phyloP scores from a whole-genome alignment of 2,329 filamentous ascomycete species.

The Aureobasidium sp. region DNA sequence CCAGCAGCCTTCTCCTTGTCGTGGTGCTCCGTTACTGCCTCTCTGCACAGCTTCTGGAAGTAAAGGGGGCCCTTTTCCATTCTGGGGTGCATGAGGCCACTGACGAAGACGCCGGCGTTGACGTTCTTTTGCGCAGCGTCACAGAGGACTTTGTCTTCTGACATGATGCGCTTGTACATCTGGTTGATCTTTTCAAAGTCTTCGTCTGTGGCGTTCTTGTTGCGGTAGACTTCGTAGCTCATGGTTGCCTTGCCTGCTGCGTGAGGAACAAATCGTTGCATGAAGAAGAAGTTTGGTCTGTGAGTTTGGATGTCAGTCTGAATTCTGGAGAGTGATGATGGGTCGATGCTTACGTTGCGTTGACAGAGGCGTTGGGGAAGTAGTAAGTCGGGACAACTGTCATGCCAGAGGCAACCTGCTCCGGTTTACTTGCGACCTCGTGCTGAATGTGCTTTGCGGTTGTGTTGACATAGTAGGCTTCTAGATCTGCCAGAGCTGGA shows the following conservation, averaged over 20 bases:
- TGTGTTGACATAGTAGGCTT: conserved; percentile 45
- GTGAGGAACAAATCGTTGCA: conserved; percentile 52
- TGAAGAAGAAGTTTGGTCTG: conserved; percentile 53
- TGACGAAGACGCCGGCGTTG: conserved; percentile 52
- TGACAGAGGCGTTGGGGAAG: conserved; percentile 44
- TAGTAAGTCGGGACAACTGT: conserved; percentile 40
- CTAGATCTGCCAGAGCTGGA: conserved; percentile 47
- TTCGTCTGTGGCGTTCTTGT: conserved; percentile 50
- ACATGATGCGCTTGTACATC: conserved; percentile 56
- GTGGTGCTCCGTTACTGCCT: conserved; percentile 40
- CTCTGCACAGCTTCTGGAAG: conserved; percentile 46
- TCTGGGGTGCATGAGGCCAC: conserved; percentile 53
- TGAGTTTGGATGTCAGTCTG: not conserved
- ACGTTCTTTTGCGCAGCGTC: conserved; percentile 51
- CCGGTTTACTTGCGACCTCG: conserved; percentile 34
- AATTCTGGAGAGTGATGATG: not conserved
- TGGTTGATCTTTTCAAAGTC: conserved; percentile 49
- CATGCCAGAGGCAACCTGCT: conserved; percentile 42
- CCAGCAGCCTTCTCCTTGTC: conserved; percentile 36
- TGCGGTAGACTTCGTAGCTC: conserved; percentile 55
- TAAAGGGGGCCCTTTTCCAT: conserved; percentile 43
- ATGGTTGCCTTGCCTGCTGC: conserved; percentile 44
- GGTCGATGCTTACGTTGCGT: conserved; percentile 36
- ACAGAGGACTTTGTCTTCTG: conserved; percentile 56
- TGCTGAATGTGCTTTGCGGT: conserved; percentile 45